Base-by-base conservation (phyloP, 2,329 filamentous ascomycete species). In the Epichloe gansuensis region DNA sequence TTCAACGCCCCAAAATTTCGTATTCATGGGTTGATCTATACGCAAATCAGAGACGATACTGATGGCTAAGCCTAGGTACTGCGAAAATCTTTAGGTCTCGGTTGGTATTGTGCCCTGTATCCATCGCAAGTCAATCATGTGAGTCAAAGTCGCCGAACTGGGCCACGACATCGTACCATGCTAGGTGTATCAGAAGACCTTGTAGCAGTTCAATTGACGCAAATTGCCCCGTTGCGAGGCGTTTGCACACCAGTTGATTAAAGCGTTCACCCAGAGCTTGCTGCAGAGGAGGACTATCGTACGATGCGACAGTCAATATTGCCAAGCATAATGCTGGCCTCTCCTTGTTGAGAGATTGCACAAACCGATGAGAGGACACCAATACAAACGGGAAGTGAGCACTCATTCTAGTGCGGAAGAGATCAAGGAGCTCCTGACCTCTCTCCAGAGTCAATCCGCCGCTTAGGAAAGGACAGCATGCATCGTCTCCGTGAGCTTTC, bases 41-140 rank as follows among this genome's bases (percentile, higher is more conserved):
- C 65, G 59, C 56, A 67, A 45, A 17, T 67, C 65, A 5, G 59
- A 60, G 1, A 66, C 58, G 0, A 67, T 67, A 23, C 65, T 67
- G 3, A 55, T 59, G 1, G 65, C 64, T 6, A 67, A 57, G 23
- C 61, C 60, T 0, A 67, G 28, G 38, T 67, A 62, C 17, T 67
- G 65, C 0, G 59, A 62, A 39, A 62, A 62, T 42, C 59, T 61
- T 62, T 57, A 2, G 59, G 59, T 4, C 58, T 53, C 17, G 62
- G 62, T 25, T 65, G 65, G 41, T 60, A 67, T 53, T 67, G 65
- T 3, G 64, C 65, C 65, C 65, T 67, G 37, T 12, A 4, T 21
- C 11, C 17, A 13, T 17, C 4, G 17, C 7, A 44, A 17, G 11
- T 44, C 17, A 44, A 13, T n/a, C 17, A 31, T 31, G 31, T 8